Conservation (phyloP, 192 early-diverging fungal genomes). For the Linnemannia elongata region DNA sequence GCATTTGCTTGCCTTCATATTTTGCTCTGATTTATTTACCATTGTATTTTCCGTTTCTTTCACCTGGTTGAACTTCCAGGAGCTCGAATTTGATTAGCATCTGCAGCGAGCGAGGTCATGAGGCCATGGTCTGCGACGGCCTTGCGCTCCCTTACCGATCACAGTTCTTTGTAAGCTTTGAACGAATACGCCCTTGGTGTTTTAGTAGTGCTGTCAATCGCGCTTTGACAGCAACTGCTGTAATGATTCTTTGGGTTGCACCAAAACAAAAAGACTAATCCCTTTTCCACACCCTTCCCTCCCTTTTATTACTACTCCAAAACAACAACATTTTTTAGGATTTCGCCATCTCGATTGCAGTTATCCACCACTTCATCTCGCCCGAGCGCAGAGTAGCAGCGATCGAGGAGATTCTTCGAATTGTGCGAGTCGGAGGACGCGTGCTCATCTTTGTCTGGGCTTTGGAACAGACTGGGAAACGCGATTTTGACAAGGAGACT, state of each 20-base stretch:
- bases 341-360: conserved; percentile 96
- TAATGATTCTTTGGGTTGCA: not conserved
- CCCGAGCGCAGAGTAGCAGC: conserved; percentile 80
- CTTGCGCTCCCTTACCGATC: conserved; percentile 81
- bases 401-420: conserved; percentile 82
- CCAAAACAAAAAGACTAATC: not conserved
- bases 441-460: conserved; percentile 97
- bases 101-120: conserved; percentile 76
- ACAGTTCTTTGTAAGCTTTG: conserved; percentile 74
- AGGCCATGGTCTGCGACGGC: conserved; percentile 87
- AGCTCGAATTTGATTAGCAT: conserved; percentile 87
- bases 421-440: conserved; percentile 77
- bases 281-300: not conserved
- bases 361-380: conserved; percentile 93
- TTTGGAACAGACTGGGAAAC: conserved; percentile 86
- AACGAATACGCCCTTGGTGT: not conserved
- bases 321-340: conserved; percentile 66
- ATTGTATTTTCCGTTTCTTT: not conserved
- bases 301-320: not conserved
- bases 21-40: not conserved
- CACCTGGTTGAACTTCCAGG: conserved; percentile 48
- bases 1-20: not conserved
- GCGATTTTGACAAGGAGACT: conserved; percentile 80
- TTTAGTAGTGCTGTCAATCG: not conserved
- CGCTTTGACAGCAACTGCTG: not conserved